Base-by-base conservation (phyloP, 176 grass and related monocot genomes). In the Cocos nucifera region DNA sequence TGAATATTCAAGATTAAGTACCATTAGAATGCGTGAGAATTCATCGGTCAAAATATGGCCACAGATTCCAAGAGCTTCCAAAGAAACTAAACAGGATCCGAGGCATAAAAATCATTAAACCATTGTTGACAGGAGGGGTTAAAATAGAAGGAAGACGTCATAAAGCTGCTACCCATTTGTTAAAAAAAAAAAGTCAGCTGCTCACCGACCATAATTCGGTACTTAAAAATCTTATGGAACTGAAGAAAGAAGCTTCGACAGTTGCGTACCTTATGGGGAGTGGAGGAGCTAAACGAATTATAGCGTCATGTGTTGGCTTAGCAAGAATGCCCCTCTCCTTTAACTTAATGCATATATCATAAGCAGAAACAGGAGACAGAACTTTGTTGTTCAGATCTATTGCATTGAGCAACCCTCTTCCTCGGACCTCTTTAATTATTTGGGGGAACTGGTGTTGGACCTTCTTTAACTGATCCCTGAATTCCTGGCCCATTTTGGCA, bases 261-360 rank as follows among this genome's bases (percentile, higher is more conserved):
- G 19, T 22, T 17, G 35, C 53, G 22, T 85, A 88, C 93, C 93
- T 83, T 67, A 97, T 91, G 35, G 84, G 70, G 12, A 91, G 61
- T 0, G 93, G 93, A 66, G 84, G 93, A 19, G 93, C 87, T 59
- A 97, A 62, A 19, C 87, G 81, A 56, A 97, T 97, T 70, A 97
- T 83, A 29, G 87, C 88, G 57, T 88, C 84, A 71, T 97, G 93
- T 19, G 93, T 97, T 50, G 93, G 84, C 69, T 97, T 97, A 28
- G 93, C 93, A 18, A 97, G 76, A 80, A 97, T 88, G 26, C 87
- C 93, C 64, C 93, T 83, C 32, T 97, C 87, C 79, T 97, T 97
- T 58, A 97, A 71, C 71, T 91, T 88, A 65, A 97, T 85, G 66
- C 93, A 97, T 60, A 97, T 70, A 70, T 92, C 93, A 76, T 97